Base-by-base conservation (phyloP, 2,329 filamentous ascomycete species). In the Penicillium verrucosum region DNA sequence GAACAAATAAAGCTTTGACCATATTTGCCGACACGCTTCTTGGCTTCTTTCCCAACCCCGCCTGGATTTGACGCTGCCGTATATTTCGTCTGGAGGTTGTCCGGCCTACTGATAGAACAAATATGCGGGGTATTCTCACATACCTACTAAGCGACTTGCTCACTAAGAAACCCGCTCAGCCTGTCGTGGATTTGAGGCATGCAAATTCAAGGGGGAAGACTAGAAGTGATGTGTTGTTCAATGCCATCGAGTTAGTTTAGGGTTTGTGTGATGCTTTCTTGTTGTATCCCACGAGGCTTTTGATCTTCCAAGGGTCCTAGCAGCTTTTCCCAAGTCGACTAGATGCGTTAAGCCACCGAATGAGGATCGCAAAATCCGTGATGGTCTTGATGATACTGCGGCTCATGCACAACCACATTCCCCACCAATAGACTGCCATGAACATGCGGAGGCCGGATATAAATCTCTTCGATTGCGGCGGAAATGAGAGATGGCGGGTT, bases 361-460 rank as follows among this genome's bases (percentile, higher is more conserved):
- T 9, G 75, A 77, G 54, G 77, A 75, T 23, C 1, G 60, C 59
- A 4, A 64, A 67, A 21, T 73, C 70, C 11, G 9, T 72, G 29
- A 75, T 53, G 12, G 77, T 56, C 56, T 12, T 73, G 46, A 78
- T 70, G n/a, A 77, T 72, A 59, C 75, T 77, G 57, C 76, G 69
- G 76, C 52, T 78, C 76, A 54, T 78, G 75, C 21, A 78, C 74
- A 46, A 76, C 75, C 25, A 77, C 30, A 32, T 32, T 75, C 44
- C 78, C 78, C 36, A 78, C 64, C 61, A 78, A 61, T 18, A 75
- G 76, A 73, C 78, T 77, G 52, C 76, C 75, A 65, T 76, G 76
- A 54, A 78, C 77, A 27, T 75, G 76, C 65, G 78, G 75, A 0
- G 75, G 75, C 2, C 75, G 78, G 60, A 78, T 77, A 44, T 74